Evolutionary conservation across 2,329 filamentous ascomycete species (phyloP), one percentile per base, ranked within the genome.

Genomic region (Diplodia mutila): DNA sequence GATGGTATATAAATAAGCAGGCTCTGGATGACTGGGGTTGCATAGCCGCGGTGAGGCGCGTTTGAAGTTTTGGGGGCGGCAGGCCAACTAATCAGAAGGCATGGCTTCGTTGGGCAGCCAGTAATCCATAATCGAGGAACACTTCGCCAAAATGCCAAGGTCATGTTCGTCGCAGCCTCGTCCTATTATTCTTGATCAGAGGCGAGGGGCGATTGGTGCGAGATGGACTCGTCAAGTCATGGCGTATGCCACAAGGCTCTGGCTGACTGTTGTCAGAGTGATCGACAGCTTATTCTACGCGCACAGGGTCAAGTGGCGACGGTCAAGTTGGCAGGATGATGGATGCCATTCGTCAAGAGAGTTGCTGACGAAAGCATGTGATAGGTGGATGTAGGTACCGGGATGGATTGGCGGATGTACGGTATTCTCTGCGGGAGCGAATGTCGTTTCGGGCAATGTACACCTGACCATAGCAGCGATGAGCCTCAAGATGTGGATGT

Each of bases 81-180:
- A 25, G n/a, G 32, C 53, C 6, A 25, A 39, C 37, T 34, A 12
- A 14, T 16, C 4, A 4, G 16, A 32, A 42, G 7, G 27, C 52
- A n/a, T n/a, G n/a, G n/a, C n/a, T n/a, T n/a, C n/a, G n/a, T n/a
- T n/a, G n/a, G n/a, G n/a, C n/a, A n/a, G n/a, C n/a, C n/a, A 54
- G 29, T 37, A 34, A 3, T n/a, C n/a, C 16, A n/a, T n/a, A 34
- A 14, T 37, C 29, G 4, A 27, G 52, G 29, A 11, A 29, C 3
- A 39, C 53, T 57, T 32, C 53, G 53, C 53, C 53, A 32, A 21
- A 39, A 39, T 39, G 53, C 53, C 53, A 57, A 57, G 32, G 27
- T 57, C 53, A 57, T 21, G 3, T 42, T 37, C 18, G 52, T 1
- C 27, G 25, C 23, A 23, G 7, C 6, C 16, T n/a, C 3, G n/a